These are phyloP conservation scores for Aspergillus glaucus DNA, from an alignment of 2,329 filamentous ascomycete species.

Conservation along the genomic window DNA sequence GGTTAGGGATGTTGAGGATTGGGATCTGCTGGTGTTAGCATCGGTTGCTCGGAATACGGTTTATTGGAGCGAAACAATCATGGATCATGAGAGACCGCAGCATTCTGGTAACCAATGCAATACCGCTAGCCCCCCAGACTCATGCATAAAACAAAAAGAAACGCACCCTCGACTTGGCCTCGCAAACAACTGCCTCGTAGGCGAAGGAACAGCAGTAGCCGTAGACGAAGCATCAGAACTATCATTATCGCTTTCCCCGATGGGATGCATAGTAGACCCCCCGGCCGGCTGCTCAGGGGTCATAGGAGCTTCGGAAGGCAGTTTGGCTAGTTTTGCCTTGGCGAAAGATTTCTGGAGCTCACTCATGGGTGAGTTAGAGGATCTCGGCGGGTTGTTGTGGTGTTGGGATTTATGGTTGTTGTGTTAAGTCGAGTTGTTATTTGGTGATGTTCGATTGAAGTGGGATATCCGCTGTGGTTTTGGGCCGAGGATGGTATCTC, in stretches of 20 bases:
- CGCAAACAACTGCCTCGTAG: conserved; percentile 66
- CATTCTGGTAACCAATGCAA: background rate
- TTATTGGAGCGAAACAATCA: no score
- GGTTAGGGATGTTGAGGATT: conserved; percentile 56
- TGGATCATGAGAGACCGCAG: no score
- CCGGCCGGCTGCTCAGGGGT: conserved; percentile 35
- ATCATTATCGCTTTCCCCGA: conserved; percentile 34
- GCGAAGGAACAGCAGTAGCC: conserved; percentile 80
- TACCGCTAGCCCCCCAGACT: no score
- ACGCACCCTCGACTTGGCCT: conserved; percentile 58
- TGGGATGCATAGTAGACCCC: conserved; percentile 32
- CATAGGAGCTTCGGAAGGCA: conserved; percentile 51
- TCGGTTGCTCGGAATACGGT: background rate
- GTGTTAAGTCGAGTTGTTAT: no score
- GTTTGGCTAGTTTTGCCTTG: conserved; percentile 62
- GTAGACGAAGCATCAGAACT: conserved; percentile 81
- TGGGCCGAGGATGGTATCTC: no score
- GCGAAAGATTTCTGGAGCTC: conserved; percentile 73
- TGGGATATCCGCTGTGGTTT: background rate
- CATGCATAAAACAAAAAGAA: background rate
- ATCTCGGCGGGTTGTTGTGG: background rate
- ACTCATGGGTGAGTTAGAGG: conserved; percentile 54
- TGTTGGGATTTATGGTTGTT: background rate
- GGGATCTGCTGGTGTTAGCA: conserved; percentile 1
- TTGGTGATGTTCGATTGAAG: background rate